These are phyloP conservation scores for Backusella morwellensis DNA, from an alignment of 192 early-diverging fungal species.

Conservation along the genomic window DNA sequence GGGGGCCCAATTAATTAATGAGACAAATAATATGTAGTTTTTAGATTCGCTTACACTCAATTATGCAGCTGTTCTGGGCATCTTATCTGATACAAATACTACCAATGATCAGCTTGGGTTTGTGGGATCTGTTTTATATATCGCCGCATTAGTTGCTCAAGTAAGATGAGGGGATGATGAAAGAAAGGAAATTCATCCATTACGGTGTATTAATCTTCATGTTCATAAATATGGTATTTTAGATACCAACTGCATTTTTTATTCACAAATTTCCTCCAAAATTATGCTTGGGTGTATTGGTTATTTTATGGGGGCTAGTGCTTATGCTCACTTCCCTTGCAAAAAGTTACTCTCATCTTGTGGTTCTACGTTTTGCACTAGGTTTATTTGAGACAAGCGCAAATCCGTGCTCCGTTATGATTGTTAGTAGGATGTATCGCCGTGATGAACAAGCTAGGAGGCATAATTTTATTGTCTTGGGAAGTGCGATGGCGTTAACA, in stretches of 20 bases:
- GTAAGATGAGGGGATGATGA: background rate
- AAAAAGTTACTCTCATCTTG: constrained; percentile 20
- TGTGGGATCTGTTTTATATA: constrained; percentile 25
- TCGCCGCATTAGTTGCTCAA: constrained; percentile 17
- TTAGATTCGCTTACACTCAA: constrained; percentile 21
- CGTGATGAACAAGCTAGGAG: constrained; percentile 10
- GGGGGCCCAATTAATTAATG: background rate
- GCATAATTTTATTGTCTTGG: constrained; percentile 6
- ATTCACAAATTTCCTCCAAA: constrained; percentile 21
- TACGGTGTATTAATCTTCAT: background rate
- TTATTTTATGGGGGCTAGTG: constrained; percentile 19
- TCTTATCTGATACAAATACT: constrained; percentile 7
- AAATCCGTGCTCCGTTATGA: constrained; percentile 11
- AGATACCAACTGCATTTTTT: constrained; percentile 24
- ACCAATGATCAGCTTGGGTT: constrained; percentile 10
- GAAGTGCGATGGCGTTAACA: constrained; percentile 13
- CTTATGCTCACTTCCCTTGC: constrained; percentile 12
- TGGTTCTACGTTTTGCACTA: constrained; percentile 23
- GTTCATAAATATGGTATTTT: background rate
- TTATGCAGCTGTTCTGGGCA: constrained; percentile 16
- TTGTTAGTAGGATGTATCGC: constrained; percentile 25
- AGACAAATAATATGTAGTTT: background rate
- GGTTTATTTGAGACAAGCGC: constrained; percentile 26
- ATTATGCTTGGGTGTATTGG: constrained; percentile 11
- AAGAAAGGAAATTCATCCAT: background rate